Base-by-base conservation (phyloP, 306 rosid species). In the Trichosanthes cucumerina region DNA sequence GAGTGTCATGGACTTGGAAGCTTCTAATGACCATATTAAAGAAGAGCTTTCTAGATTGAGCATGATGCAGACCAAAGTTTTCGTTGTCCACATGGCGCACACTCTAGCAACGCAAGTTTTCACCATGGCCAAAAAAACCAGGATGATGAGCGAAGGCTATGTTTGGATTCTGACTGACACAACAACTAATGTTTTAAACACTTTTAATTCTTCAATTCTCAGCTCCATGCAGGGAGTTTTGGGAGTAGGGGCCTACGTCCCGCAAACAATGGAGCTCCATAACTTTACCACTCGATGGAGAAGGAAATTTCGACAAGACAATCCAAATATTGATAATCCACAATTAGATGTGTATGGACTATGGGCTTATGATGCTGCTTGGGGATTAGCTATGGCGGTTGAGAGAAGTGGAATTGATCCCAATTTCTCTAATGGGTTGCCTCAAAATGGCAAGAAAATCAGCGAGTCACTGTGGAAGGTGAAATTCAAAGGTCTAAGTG, bases 341-440 rank as follows among this genome's bases (percentile, higher is more conserved):
- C 31, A 83, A 31, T 50, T 83, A 46, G 79, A 80, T 39, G 80
- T 75, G 31, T 80, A 47, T 18, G 90, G 93, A 0, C 19, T 81
- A n/a, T 88, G 91, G 97, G 97, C 95, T 26, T 82, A 92, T 44
- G 93, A 92, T 77, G 77, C 95, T 7, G 71, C 85, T 57, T 79
- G 81, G 10, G 91, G 94, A 19, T 53, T 92, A 44, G 90, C 95
- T 10, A 86, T 50, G 82, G 88, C 93, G 6, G 73, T 81, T 7
- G 91, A 88, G 72, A 71, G 85, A 34, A 84, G 47, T 12, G 52
- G 38, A 26, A 44, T 0, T 0, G 13, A 65, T 19, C 14, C 72
- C 4, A 63, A 33, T 5, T 16, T 63, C 2, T 1, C 0, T 21
- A 5, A 79, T 52, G 81, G 84, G 4, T 65, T 87, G 34, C 76